These are phyloP conservation scores for Solanum chilense DNA, from an alignment of 257 asterid genomes.

Conservation along the genomic window DNA sequence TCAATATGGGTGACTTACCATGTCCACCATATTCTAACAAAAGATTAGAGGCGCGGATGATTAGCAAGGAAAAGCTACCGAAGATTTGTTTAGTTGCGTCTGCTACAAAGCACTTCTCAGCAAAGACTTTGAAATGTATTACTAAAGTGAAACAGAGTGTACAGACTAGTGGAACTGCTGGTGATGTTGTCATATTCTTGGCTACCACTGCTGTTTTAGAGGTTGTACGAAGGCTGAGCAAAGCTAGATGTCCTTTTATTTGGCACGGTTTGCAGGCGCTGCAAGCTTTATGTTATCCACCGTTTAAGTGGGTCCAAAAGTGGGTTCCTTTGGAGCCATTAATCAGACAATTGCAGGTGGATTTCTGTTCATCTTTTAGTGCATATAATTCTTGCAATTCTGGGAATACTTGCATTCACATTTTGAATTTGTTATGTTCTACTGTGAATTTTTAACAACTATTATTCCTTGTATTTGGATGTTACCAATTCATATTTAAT, in stretches of 20 bases:
- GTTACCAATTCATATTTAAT: not conserved
- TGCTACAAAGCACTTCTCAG: slow-evolving; percentile 19
- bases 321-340: slow-evolving; percentile 27
- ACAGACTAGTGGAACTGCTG: slow-evolving; percentile 12
- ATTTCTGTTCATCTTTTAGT: not conserved
- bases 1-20: slow-evolving; percentile 11
- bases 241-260: slow-evolving; percentile 27
- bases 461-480: not conserved
- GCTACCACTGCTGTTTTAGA: slow-evolving; percentile 27
- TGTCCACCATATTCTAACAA: not conserved
- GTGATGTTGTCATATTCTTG: slow-evolving; percentile 16
- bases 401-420: not conserved
- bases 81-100: slow-evolving; percentile 14
- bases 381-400: not conserved
- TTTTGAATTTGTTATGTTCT: not conserved
- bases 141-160: slow-evolving; percentile 8
- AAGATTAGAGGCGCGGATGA: slow-evolving; percentile 7
- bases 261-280: slow-evolving; percentile 34
- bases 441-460: not conserved
- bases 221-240: slow-evolving; percentile 29
- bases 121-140: slow-evolving; percentile 17
- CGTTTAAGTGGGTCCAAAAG: slow-evolving; percentile 29
- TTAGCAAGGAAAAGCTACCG: slow-evolving; percentile 4
- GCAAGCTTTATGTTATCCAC: slow-evolving; percentile 28
- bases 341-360: slow-evolving; percentile 20